phyloP scores from a whole-genome alignment of 2,329 filamentous ascomycete genomes.

The Cordyceps militaris region DNA sequence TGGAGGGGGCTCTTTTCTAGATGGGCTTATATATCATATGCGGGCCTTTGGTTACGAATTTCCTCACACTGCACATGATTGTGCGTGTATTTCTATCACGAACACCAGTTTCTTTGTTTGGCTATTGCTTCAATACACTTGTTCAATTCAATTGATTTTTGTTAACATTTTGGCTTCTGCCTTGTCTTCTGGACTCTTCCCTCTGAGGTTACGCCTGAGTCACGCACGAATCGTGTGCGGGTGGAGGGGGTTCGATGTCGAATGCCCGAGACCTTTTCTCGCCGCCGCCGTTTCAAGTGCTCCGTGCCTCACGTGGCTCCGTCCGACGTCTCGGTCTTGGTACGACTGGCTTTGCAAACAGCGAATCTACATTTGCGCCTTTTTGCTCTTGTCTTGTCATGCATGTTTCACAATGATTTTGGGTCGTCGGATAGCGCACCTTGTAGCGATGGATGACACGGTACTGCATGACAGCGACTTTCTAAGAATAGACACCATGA shows the following conservation, averaged over 20 bases:
- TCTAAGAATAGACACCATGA: too few relatives aligned
- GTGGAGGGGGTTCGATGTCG: too few relatives aligned
- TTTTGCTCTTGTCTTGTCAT: neutral
- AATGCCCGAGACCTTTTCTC: neutral
- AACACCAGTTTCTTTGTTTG: constrained; percentile 12
- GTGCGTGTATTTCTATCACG: constrained; percentile 11
- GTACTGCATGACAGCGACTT: too few relatives aligned
- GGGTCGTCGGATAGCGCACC: too few relatives aligned
- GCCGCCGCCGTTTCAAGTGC: neutral
- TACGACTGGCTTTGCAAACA: neutral
- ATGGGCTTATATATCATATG: constrained; percentile 1
- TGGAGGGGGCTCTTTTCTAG: constrained; percentile 3
- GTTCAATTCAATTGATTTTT: neutral
- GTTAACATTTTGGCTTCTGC: neutral
- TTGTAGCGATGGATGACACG: too few relatives aligned
- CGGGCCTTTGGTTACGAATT: constrained; percentile 11
- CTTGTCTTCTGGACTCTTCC: neutral
- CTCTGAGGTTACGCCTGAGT: neutral
- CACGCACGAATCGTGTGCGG: neutral
- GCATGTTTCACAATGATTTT: neutral
- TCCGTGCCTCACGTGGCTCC: neutral
- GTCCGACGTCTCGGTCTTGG: neutral
- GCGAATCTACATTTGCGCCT: neutral
- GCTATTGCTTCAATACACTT: constrained; percentile 7
- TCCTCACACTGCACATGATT: neutral